Conservation (phyloP, 768 basidiomycete species). For the Gloeophyllum trabeum region DNA sequence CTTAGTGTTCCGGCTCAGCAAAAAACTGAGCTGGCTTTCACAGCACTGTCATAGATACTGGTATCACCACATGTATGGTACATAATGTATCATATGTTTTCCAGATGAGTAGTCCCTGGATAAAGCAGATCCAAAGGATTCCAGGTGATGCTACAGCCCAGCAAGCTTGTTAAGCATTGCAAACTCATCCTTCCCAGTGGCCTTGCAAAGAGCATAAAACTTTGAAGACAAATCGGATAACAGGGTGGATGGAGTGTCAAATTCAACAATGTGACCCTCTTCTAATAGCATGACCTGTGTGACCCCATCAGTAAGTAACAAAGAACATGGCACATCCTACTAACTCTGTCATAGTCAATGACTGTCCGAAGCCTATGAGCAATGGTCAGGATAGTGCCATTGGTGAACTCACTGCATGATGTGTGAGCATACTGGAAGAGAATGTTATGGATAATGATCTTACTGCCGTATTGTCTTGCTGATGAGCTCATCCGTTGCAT, state of each 20-base stretch:
- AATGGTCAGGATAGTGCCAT: conserved; percentile 76
- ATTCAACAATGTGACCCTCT: conserved; percentile 69
- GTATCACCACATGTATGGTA: no score
- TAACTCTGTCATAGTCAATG: conserved; percentile 74
- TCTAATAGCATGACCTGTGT: conserved; percentile 67
- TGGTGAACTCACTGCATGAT: conserved; percentile 56
- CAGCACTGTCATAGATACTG: no score
- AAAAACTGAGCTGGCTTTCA: no score
- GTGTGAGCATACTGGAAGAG: neutral
- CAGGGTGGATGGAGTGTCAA: conserved; percentile 49
- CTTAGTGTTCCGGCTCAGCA: no score
- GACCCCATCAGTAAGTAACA: conserved; percentile 2
- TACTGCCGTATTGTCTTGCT: conserved; percentile 73
- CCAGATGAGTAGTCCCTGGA: no score
- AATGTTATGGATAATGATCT: conserved; percentile 14
- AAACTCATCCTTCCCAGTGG: conserved; percentile 66
- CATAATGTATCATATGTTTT: no score
- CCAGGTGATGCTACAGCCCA: neutral
- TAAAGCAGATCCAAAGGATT: no score
- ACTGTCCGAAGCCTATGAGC: conserved; percentile 72
- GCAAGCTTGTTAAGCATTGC: conserved; percentile 60
- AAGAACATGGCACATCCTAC: conserved; percentile 14
- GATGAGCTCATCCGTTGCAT: conserved; percentile 84
- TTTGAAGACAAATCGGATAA: conserved; percentile 45
- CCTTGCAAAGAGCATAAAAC: conserved; percentile 61